A percentile compares a stretch with the other conserved stretches of the same genome.
Evolutionary conservation across 352 stramenopile species (phyloP).

Genomic region (Phytophthora syringae): DNA sequence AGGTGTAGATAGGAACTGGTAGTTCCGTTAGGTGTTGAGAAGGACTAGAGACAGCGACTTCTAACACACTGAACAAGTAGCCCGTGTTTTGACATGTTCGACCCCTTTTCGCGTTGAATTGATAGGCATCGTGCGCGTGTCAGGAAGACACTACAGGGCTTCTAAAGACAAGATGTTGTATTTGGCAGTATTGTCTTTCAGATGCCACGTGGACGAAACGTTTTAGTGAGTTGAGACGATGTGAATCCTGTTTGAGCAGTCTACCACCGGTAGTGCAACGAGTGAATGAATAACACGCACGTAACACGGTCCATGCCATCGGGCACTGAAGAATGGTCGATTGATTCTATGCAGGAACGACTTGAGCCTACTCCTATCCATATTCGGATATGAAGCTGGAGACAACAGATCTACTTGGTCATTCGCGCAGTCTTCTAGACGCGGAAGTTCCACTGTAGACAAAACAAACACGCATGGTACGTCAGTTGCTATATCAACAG

Average conservation of each 20-base stretch:
- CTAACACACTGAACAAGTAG: constrained; percentile 22
- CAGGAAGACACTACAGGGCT: no score
- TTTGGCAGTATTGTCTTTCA: no score
- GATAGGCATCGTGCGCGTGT: no score
- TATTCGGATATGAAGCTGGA: not conserved
- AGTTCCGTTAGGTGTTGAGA: constrained; percentile 12
- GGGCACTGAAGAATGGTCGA: not conserved
- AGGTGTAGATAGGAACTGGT: constrained; percentile 54
- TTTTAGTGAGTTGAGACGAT: no score
- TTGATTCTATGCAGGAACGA: not conserved
- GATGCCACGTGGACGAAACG: no score
- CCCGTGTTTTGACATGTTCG: constrained; percentile 9
- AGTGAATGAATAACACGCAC: no score
- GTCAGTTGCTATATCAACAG: not conserved
- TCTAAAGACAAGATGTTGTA: no score
- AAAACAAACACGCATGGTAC: constrained; percentile 9
- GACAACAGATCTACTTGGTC: not conserved
- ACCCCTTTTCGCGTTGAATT: not conserved
- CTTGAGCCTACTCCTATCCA: not conserved
- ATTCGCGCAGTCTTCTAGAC: constrained; percentile 40
- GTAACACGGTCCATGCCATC: not conserved
- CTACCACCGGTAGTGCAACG: not conserved
- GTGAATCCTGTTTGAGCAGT: no score
- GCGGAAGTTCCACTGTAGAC: constrained; percentile 72
- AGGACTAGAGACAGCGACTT: constrained; percentile 16